Base-by-base conservation (phyloP, 116 monocot genomes). In the Cymodocea nodosa region DNA sequence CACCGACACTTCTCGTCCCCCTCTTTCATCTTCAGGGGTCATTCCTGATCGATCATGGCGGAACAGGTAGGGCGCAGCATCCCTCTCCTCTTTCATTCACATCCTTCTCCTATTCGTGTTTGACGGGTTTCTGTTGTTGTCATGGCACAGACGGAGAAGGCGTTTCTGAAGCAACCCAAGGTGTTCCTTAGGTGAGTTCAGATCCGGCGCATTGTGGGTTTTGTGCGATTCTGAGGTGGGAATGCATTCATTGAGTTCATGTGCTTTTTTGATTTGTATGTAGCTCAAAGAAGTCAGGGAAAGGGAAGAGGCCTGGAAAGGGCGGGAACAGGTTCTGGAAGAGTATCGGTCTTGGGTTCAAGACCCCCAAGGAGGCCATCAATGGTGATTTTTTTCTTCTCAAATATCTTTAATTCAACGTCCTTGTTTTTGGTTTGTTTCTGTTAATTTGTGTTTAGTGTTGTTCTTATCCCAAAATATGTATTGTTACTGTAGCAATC, bases 141-240 rank as follows among this genome's bases (percentile, higher is more conserved):
- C 18, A 6, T 48, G 40, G 22, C 19, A 2, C 78, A 87, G 87
- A 87, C 87, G 15, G 87, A 87, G 73, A 87, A 78, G 78, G 87
- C 80, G 19, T 87, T 83, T 30, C 50, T 87, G 72, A 78, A 87
- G 73, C 87, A 87, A 56, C 87, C 83, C 6, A 80, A 80, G 73
- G 87, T 87, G 50, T 87, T 87, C 44, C 71, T 83, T 13, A 65
- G 82, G 76, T 83, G 65, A 61, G 51, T 8, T 13, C 9, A 13
- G 16, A 10, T 4, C 23, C 10, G 3, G 16, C 3, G 48, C 23
- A 13, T 64, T 22, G 16, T 6, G 34, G 13, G 20, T 5, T 64
- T 22, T 19, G 2, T 4, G 9, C 54, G n/a, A 53, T 15, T 20
- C 6, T 50, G 30, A 1, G 1, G 30, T 30, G 30, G 51, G 22